phyloP scores from a whole-genome alignment of 2,329 filamentous ascomycete species.

The Colletotrichum spinosum region DNA sequence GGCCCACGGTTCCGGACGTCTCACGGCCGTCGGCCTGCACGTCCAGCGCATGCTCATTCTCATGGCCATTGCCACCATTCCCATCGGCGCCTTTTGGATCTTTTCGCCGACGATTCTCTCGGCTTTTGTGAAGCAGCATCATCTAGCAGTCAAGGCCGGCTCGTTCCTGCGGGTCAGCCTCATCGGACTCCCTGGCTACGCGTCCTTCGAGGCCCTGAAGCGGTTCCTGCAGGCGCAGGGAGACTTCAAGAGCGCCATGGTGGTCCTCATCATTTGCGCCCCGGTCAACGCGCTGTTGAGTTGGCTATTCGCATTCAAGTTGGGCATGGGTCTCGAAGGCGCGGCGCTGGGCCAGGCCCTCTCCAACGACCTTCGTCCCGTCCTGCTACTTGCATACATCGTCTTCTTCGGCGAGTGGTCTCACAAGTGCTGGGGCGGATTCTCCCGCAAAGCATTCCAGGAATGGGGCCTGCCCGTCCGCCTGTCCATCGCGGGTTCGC shows the following conservation, averaged over 20 bases:
- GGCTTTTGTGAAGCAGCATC: constrained; percentile 58
- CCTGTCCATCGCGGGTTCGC: constrained; percentile 52
- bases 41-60: constrained; percentile 64
- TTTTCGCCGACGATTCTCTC: constrained; percentile 58
- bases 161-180: constrained; percentile 61
- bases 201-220: constrained; percentile 65
- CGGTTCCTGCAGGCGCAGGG: constrained; percentile 67
- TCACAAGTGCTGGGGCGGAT: constrained; percentile 58
- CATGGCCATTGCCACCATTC: constrained; percentile 59
- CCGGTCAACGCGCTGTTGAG: constrained; percentile 61
- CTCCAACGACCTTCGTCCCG: constrained; percentile 59
- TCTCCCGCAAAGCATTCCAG: constrained; percentile 48
- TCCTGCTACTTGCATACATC: constrained; percentile 59
- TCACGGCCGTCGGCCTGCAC: constrained; percentile 61
- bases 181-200: constrained; percentile 64
- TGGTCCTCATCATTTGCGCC: constrained; percentile 58
- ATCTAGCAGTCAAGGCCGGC: constrained; percentile 61
- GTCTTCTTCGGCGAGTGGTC: constrained; percentile 54
- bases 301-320: constrained; percentile 58
- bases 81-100: constrained; percentile 61
- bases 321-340: constrained; percentile 60
- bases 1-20: constrained; percentile 61
- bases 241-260: constrained; percentile 61
- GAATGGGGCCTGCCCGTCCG: constrained; percentile 55
- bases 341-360: constrained; percentile 62